phyloP scores from a whole-genome alignment of 192 early-diverging fungal species.

The Coemansia sp. region DNA sequence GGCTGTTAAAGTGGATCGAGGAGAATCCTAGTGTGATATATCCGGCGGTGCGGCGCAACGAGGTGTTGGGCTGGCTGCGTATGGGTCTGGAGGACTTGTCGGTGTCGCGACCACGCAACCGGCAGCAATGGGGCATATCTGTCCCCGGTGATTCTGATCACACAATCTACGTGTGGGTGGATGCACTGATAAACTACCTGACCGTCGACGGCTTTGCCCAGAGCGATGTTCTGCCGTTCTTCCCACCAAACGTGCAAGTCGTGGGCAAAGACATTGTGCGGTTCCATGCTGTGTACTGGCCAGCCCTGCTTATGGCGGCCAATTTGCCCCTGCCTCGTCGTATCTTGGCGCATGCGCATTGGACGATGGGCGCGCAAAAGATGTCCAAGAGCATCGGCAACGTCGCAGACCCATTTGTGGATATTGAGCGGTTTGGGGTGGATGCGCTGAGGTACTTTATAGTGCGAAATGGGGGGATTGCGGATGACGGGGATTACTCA shows the following conservation, averaged over 20 bases:
- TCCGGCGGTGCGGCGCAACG: slow-evolving; percentile 62
- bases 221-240: slow-evolving; percentile 35
- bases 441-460: slow-evolving; percentile 90
- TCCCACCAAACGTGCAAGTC: slow-evolving; percentile 80
- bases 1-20: slow-evolving; percentile 70
- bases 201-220: slow-evolving; percentile 87
- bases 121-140: slow-evolving; percentile 87
- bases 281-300: slow-evolving; percentile 98
- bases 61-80: slow-evolving; percentile 64
- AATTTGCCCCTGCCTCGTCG: slow-evolving; percentile 70
- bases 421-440: slow-evolving; percentile 72
- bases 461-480: slow-evolving; percentile 86
- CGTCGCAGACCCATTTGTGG: slow-evolving; percentile 81
- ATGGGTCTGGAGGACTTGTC: slow-evolving; percentile 73
- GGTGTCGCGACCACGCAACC: slow-evolving; percentile 75
- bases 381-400: slow-evolving; percentile 97
- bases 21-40: slow-evolving; percentile 67
- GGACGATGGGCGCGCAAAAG: slow-evolving; percentile 85
- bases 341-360: slow-evolving; percentile 93
- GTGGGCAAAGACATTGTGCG: slow-evolving; percentile 96
- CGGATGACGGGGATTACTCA: slow-evolving; percentile 83
- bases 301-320: slow-evolving; percentile 91
- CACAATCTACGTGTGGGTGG: slow-evolving; percentile 97
- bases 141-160: slow-evolving; percentile 87
- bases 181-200: slow-evolving; percentile 90